These are phyloP conservation scores for Coemansia sp. DNA, from an alignment of 192 early-diverging fungal genomes.

Conservation along the genomic window DNA sequence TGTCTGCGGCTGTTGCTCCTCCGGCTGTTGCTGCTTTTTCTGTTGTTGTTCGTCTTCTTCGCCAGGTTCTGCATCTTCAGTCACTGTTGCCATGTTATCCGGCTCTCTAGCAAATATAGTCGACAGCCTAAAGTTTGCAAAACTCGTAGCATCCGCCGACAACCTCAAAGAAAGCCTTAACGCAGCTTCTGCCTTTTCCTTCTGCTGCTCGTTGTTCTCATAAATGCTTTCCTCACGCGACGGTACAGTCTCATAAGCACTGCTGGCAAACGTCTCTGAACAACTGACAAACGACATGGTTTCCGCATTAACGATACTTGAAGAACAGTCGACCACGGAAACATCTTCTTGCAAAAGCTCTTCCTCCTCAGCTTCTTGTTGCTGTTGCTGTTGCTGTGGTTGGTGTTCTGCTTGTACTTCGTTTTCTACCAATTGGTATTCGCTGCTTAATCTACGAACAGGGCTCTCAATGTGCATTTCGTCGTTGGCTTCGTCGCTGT, in stretches of 20 bases:
- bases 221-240: neutral
- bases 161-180: constrained; percentile 38
- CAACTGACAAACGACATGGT: constrained; percentile 6
- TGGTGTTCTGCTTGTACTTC: neutral
- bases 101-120: neutral
- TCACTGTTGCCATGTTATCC: neutral
- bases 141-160: constrained; percentile 35
- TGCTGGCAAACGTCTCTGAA: constrained; percentile 4
- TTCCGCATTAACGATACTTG: neutral
- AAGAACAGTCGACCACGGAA: constrained; percentile 5
- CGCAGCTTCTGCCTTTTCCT: neutral
- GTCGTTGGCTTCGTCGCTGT: no score
- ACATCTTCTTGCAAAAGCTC: neutral
- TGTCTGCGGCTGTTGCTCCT: neutral
- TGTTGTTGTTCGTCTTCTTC: neutral
- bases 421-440: neutral
- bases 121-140: constrained; percentile 28
- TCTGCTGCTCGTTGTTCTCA: neutral
- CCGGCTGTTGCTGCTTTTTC: neutral
- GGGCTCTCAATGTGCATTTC: neutral
- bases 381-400: neutral
- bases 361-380: no score
- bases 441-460: neutral
- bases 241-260: constrained; percentile 5
- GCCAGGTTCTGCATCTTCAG: neutral